Conservation (phyloP, 225 moss, liverwort and hornwort species). For the Physcomitrium patens region DNA sequence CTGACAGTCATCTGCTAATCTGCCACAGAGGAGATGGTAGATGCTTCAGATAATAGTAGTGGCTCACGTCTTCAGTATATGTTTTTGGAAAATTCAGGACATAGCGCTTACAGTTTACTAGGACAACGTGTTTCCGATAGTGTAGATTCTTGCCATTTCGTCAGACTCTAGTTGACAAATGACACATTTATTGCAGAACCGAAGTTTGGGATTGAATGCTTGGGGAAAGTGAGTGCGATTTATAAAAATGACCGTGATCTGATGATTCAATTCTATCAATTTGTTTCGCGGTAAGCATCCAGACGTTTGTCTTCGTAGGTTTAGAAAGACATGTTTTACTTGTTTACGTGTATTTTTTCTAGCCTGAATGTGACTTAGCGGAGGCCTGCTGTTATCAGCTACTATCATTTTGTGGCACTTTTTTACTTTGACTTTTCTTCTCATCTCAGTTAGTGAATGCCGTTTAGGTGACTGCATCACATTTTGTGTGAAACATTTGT, state of each 20-base stretch:
- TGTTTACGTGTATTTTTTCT: not conserved
- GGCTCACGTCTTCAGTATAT: no score
- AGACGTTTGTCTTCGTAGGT: not conserved
- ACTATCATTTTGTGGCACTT: not conserved
- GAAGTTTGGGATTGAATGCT: slow-evolving; percentile 69
- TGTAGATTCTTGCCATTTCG: not conserved
- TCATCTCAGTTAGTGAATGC: not conserved
- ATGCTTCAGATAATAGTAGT: no score
- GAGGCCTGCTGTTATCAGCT: slow-evolving; percentile 1
- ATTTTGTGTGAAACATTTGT: slow-evolving; percentile 4
- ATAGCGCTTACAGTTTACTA: not conserved
- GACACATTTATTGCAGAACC: slow-evolving; percentile 45
- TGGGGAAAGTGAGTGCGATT: slow-evolving; percentile 69
- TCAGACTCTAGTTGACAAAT: not conserved
- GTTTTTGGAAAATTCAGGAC: not conserved
- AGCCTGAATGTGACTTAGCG: not conserved
- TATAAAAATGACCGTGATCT: slow-evolving; percentile 62
- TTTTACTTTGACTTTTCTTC: not conserved
- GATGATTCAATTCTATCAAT: slow-evolving; percentile 74
- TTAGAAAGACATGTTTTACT: not conserved
- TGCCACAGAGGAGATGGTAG: no score
- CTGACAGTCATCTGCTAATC: not conserved
- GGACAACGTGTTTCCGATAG: not conserved
- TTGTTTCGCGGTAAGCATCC: slow-evolving; percentile 60
- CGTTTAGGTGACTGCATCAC: not conserved